A percentile compares a stretch with the other conserved stretches of the same genome.
Evolutionary conservation across 306 rosid genomes (phyloP).

Genomic region (Sicyos baderoa): DNA sequence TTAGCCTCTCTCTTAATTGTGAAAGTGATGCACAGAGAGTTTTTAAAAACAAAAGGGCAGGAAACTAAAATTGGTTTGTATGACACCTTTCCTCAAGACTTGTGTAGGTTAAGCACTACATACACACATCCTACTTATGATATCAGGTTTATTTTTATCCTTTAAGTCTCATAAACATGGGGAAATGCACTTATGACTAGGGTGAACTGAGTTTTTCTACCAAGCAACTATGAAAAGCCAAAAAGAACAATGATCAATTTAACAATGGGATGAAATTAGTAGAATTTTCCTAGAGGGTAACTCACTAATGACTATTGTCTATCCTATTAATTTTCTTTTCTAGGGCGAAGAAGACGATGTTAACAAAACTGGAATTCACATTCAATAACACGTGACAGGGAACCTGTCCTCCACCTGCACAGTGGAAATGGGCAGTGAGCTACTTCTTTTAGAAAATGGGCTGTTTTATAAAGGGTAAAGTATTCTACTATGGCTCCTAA

Average conservation of each 20-base stretch:
- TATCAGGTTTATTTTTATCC: neutral
- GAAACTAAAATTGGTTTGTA: too few relatives aligned
- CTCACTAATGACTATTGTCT: neutral
- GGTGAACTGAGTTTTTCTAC: too few relatives aligned
- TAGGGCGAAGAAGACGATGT: slow-evolving; percentile 4
- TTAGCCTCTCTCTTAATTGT: too few relatives aligned
- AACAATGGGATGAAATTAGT: neutral
- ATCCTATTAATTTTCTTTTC: slow-evolving; percentile 7
- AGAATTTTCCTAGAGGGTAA: neutral
- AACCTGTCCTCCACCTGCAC: slow-evolving; percentile 39
- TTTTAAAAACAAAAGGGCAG: too few relatives aligned
- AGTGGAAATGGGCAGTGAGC: slow-evolving; percentile 35
- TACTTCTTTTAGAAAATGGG: slow-evolving; percentile 21
- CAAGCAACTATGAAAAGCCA: neutral
- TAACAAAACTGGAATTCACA: slow-evolving; percentile 22
- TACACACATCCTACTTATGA: neutral
- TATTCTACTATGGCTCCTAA: slow-evolving; percentile 5
- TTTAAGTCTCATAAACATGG: neutral
- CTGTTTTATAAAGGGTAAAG: slow-evolving; percentile 13
- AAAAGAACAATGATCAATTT: neutral
- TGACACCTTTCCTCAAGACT: neutral
- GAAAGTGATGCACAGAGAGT: too few relatives aligned
- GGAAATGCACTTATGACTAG: neutral
- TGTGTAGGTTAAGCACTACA: neutral
- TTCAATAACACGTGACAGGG: slow-evolving; percentile 31